Conservation (phyloP, 2,329 filamentous ascomycete genomes). For the Hypoxylon sp. region DNA sequence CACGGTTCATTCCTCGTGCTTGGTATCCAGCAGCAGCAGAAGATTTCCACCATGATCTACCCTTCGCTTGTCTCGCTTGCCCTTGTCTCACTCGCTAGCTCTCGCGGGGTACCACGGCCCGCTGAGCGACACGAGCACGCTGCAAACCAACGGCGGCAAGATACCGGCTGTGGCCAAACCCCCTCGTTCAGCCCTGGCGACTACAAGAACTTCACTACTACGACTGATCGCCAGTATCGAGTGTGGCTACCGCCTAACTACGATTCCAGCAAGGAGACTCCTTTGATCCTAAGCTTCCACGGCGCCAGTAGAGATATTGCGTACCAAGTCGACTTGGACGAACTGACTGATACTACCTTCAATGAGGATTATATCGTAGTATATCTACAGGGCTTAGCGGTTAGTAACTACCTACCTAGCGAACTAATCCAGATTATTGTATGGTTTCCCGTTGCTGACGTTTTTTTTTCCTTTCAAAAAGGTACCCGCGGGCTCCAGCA, state of each 20-base stretch:
- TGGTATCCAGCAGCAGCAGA: too few relatives aligned
- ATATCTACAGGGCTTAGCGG: conserved; percentile 39
- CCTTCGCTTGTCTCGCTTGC: conserved; percentile 15
- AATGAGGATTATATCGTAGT: conserved; percentile 40
- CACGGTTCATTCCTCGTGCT: too few relatives aligned
- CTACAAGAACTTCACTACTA: conserved; percentile 31
- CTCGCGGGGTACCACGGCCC: conserved; percentile 8
- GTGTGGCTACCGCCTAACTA: conserved; percentile 38
- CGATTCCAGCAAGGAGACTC: conserved; percentile 27
- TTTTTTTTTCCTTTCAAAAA: too few relatives aligned
- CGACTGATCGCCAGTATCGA: conserved; percentile 32
- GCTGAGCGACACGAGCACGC: too few relatives aligned
- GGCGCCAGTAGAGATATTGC: conserved; percentile 38
- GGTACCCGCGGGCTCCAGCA: too few relatives aligned
- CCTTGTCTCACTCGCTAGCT: conserved; percentile 16
- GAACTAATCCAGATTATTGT: too few relatives aligned
- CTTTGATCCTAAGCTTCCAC: conserved; percentile 41
- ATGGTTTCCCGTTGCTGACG: too few relatives aligned
- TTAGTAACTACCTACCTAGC: too few relatives aligned
- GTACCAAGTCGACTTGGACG: conserved; percentile 33
- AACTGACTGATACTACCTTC: conserved; percentile 32
- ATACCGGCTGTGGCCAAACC: conserved; percentile 21
- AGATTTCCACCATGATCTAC: conserved; percentile 20
- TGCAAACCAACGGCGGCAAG: too few relatives aligned
- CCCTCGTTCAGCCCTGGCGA: conserved; percentile 19